Evolutionary conservation across 352 stramenopile genomes (phyloP).

Genomic region (Aphanomyces stellatus): DNA sequence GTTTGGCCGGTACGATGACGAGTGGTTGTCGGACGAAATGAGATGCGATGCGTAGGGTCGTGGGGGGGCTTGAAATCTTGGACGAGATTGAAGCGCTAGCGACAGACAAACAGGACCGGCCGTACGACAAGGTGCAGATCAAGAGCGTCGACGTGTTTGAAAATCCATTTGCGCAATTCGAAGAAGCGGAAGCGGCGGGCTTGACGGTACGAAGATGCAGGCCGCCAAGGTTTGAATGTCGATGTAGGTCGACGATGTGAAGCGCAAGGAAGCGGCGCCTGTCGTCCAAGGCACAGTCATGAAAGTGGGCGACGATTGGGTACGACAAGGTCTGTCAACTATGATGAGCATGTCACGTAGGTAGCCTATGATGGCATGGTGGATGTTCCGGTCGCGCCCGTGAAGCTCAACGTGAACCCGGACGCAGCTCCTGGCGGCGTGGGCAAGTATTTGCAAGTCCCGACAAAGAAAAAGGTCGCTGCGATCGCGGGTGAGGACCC

Average conservation of each 20-base stretch:
- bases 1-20: conserved; percentile 87
- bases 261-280: conserved; percentile 15
- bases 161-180: conserved; percentile 86
- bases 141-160: conserved; percentile 65
- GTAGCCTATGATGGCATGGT: conserved; percentile 64
- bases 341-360: neutral
- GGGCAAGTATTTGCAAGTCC: conserved; percentile 56
- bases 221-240: neutral
- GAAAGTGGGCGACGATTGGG: conserved; percentile 69
- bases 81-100: conserved; percentile 67
- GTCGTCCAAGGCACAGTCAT: conserved; percentile 58
- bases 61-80: conserved; percentile 85
- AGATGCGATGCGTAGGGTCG: conserved; percentile 45
- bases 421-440: conserved; percentile 20
- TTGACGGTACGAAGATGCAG: conserved; percentile 15
- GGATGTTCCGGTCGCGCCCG: conserved; percentile 32
- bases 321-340: neutral
- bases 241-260: conserved; percentile 1
- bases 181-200: conserved; percentile 45
- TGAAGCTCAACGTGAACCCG: conserved; percentile 33
- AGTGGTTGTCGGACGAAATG: neutral
- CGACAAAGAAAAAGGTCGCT: neutral
- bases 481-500: neutral
- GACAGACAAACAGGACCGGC: conserved; percentile 64
- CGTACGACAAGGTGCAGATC: conserved; percentile 78